Conservation (phyloP, 73 alveolate genomes). For the Tetrahymena borealis region DNA sequence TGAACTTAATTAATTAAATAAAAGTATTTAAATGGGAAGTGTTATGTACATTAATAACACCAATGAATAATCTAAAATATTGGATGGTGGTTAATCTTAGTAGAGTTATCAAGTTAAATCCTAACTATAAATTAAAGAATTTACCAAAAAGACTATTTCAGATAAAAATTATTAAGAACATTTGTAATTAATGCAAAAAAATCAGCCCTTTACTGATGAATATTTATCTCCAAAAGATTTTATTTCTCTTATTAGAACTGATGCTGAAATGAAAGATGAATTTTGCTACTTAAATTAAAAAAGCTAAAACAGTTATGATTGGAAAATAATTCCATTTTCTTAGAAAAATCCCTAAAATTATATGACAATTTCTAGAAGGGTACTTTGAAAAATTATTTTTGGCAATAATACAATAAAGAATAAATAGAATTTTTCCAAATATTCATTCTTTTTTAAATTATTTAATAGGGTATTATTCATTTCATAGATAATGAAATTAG, state of each 20-base stretch:
- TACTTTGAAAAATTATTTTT: too few species aligned
- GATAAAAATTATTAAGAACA: background rate
- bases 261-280: conserved; percentile 69
- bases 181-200: background rate
- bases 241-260: conserved; percentile 58
- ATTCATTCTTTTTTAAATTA: too few species aligned
- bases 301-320: conserved; percentile 69
- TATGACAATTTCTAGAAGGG: conserved; percentile 72
- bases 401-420: too few species aligned
- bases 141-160: background rate
- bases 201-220: background rate
- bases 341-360: conserved; percentile 58
- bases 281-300: conserved; percentile 75
- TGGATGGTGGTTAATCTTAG: background rate
- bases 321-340: conserved; percentile 73
- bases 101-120: background rate
- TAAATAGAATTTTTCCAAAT: too few species aligned
- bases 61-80: background rate
- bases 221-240: conserved; percentile 75
- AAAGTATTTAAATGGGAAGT: background rate
- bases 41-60: background rate
- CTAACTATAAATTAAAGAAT: background rate
- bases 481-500: conserved; percentile 63
- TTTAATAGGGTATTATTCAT: conserved; percentile 73
- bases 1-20: background rate